These are phyloP conservation scores for Ustilago bromivora DNA, from an alignment of 1,284 basidiomycete species.

Conservation along the genomic window DNA sequence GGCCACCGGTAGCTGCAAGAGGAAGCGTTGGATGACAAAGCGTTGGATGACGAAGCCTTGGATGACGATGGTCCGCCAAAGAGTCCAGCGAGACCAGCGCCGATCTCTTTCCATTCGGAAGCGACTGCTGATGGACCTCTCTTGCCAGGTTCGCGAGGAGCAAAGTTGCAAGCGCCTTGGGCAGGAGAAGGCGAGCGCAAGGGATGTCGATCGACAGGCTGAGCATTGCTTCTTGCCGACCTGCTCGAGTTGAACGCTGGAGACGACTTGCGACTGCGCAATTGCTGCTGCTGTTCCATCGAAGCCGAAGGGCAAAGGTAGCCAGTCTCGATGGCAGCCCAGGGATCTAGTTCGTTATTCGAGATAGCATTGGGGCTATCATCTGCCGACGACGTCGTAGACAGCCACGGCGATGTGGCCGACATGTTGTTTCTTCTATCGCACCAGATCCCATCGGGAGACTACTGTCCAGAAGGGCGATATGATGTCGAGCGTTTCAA, in stretches of 20 bases:
- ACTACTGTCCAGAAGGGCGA: not conserved
- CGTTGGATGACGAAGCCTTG: not conserved
- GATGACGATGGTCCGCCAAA: conserved; percentile 26
- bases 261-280: conserved; percentile 40
- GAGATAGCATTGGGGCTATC: conserved; percentile 4
- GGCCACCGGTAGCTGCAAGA: conserved; percentile 39
- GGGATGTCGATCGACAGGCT: conserved; percentile 43
- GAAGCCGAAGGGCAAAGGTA: conserved; percentile 19
- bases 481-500: not conserved
- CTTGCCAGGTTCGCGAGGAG: conserved; percentile 6
- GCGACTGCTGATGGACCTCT: conserved; percentile 41
- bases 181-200: conserved; percentile 42
- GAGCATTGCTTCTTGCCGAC: conserved; percentile 13
- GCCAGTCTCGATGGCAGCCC: conserved; percentile 28
- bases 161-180: conserved; percentile 8
- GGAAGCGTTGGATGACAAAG: conserved; percentile 8
- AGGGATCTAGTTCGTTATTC: conserved; percentile 19
- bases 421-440: conserved; percentile 7
- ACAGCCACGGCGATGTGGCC: conserved; percentile 36
- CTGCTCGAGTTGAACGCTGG: conserved; percentile 6
- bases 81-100: conserved; percentile 43
- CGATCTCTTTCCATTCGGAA: conserved; percentile 48
- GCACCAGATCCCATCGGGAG: not conserved
- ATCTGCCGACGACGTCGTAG: conserved; percentile 9
- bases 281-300: conserved; percentile 18